Conservation (phyloP, 2,329 filamentous ascomycete species). For the Fusarium pininemorale region DNA sequence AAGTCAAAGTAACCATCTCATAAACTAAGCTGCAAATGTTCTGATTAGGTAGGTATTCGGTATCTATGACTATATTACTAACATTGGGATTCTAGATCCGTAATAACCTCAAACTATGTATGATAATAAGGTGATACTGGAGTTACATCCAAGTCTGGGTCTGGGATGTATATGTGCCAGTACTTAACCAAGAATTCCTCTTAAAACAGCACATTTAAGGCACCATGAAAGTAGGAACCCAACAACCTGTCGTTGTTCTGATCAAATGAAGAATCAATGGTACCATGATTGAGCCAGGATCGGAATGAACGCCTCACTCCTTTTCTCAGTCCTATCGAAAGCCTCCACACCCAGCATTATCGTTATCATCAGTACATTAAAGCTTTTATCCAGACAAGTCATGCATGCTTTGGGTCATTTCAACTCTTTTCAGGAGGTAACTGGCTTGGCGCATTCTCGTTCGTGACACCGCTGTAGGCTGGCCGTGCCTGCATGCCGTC, state of each 20-base stretch:
- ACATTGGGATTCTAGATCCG: background rate
- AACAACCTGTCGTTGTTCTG: background rate
- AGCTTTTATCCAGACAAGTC: background rate
- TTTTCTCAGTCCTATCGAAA: background rate
- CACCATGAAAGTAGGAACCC: background rate
- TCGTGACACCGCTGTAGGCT: slow-evolving; percentile 72
- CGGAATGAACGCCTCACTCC: slow-evolving; percentile 1
- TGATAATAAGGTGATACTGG: background rate
- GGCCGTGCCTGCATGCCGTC: slow-evolving; percentile 69
- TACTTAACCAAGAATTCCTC: background rate
- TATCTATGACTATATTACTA: background rate
- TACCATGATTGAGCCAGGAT: background rate
- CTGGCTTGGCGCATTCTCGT: slow-evolving; percentile 66
- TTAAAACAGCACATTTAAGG: background rate
- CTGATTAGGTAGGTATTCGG: background rate
- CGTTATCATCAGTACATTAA: slow-evolving; percentile 22
- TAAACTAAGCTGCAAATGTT: background rate
- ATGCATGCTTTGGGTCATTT: background rate
- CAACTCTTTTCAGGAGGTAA: slow-evolving; percentile 55
- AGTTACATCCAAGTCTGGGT: slow-evolving; percentile 11
- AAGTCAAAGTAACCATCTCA: background rate
- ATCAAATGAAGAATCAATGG: background rate
- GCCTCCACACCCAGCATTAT: slow-evolving; percentile 9
- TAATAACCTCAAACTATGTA: background rate
- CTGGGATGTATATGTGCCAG: background rate